phyloP scores from a whole-genome alignment of 768 basidiomycete genomes.

The Lentinula sp. region DNA sequence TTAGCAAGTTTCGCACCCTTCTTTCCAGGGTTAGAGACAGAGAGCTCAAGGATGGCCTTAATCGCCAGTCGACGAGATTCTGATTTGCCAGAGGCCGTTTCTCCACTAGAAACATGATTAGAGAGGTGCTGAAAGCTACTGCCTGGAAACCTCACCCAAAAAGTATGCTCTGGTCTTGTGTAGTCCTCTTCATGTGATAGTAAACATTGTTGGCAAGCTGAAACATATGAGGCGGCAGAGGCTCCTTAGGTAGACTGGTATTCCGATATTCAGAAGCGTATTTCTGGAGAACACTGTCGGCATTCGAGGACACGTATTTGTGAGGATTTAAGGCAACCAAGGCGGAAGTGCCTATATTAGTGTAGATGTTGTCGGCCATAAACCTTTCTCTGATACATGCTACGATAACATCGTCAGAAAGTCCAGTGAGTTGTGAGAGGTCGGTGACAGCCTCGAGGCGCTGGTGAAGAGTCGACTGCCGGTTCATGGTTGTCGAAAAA shows the following conservation, averaged over 20 bases:
- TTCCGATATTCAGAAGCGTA: constrained; percentile 86
- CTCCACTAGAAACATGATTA: constrained; percentile 53
- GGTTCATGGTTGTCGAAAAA: constrained; percentile 20
- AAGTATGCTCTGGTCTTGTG: constrained; percentile 87
- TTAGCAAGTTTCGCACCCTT: constrained; percentile 84
- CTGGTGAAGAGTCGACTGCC: constrained; percentile 38
- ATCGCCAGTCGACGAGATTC: constrained; percentile 88
- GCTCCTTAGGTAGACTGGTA: constrained; percentile 53
- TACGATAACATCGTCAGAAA: constrained; percentile 82
- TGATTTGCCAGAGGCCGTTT: constrained; percentile 91
- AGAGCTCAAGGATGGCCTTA: constrained; percentile 88
- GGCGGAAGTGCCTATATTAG: constrained; percentile 59
- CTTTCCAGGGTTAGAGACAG: constrained; percentile 84
- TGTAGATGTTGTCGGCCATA: constrained; percentile 80
- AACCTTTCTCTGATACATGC: constrained; percentile 83
- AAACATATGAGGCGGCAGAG: constrained; percentile 83
- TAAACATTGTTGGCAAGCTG: constrained; percentile 88
- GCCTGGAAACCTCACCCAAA: constrained; percentile 54
- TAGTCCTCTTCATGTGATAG: constrained; percentile 92
- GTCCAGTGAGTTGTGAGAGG: constrained; percentile 57
- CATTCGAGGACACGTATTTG: constrained; percentile 80
- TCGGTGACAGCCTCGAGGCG: constrained; percentile 69
- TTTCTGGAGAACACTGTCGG: constrained; percentile 78
- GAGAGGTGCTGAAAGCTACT: neutral
- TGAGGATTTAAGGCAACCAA: constrained; percentile 91